Conservation (phyloP, 2,329 filamentous ascomycete genomes). For the Pseudocercospora musae region DNA sequence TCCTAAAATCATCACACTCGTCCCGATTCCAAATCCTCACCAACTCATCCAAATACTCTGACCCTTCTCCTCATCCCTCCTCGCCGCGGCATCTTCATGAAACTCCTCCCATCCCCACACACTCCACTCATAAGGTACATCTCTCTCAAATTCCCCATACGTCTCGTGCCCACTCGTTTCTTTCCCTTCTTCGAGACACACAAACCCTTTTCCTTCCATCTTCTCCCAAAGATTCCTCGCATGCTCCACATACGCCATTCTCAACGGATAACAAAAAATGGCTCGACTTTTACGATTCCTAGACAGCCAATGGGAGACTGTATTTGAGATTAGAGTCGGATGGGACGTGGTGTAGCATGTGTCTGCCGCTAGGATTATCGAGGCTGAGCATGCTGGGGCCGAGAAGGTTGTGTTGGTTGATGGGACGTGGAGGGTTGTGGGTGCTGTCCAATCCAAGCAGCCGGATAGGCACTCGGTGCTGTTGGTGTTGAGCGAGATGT, state of each 20-base stretch:
- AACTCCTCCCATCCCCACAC: conserved; percentile 38
- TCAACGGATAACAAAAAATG: conserved; percentile 40
- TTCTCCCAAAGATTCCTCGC: conserved; percentile 42
- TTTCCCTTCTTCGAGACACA: conserved; percentile 36
- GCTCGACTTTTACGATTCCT: conserved; percentile 31
- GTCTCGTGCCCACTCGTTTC: conserved; percentile 28
- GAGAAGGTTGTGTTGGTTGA: conserved; percentile 10
- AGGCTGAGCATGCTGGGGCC: conserved; percentile 27
- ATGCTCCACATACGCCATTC: conserved; percentile 44
- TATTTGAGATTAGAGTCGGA: conserved; percentile 37
- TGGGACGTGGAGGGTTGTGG: conserved; percentile 18
- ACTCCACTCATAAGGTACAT: conserved; percentile 37
- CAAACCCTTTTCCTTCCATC: conserved; percentile 39
- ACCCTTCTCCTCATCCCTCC: conserved; percentile 4
- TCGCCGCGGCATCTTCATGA: conserved; percentile 6
- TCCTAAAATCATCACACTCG: not conserved
- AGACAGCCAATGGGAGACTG: conserved; percentile 39
- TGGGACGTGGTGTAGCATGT: conserved; percentile 44
- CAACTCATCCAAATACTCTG: not conserved
- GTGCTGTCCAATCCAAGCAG: conserved; percentile 40
- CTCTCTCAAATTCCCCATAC: conserved; percentile 38
- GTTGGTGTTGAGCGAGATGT: conserved; percentile 34
- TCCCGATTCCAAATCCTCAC: not conserved
- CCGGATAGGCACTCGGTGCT: conserved; percentile 23
- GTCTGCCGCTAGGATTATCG: conserved; percentile 43